phyloP scores from a whole-genome alignment of 2,329 filamentous ascomycete species.

The Septoria linicola region DNA sequence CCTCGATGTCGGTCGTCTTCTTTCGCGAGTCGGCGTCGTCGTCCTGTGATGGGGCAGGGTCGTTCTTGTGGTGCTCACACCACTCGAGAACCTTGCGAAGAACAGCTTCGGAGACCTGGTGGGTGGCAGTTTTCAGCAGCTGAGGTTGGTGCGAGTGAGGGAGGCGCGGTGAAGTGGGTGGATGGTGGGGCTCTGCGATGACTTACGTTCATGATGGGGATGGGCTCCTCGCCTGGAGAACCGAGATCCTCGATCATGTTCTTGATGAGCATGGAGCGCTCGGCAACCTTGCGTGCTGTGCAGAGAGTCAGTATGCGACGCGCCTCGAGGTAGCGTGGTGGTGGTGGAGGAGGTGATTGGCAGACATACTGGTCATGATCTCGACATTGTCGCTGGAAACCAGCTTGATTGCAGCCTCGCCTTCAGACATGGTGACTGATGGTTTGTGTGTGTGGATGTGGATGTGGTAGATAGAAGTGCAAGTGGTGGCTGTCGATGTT shows the following conservation, averaged over 20 bases:
- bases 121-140: constrained; percentile 33
- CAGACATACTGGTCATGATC: constrained; percentile 42
- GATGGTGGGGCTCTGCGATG: constrained; percentile 5
- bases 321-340: constrained; percentile 4
- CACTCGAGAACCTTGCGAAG: constrained; percentile 96
- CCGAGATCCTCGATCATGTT: constrained; percentile 96
- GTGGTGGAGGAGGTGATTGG: neutral
- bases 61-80: constrained; percentile 92
- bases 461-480: constrained; percentile 17
- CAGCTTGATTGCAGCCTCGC: constrained; percentile 43
- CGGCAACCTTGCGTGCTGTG: constrained; percentile 73
- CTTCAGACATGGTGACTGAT: constrained; percentile 39
- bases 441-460: too few species aligned
- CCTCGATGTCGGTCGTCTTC: constrained; percentile 98
- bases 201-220: constrained; percentile 77
- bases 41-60: constrained; percentile 76
- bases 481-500: constrained; percentile 4
- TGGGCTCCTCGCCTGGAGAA: constrained; percentile 61
- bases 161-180: neutral
- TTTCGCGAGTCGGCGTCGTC: constrained; percentile 93
- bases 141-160: neutral
- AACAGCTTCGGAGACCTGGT: constrained; percentile 80
- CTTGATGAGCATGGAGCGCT: constrained; percentile 94
- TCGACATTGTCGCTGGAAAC: constrained; percentile 49
- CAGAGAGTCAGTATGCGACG: constrained; percentile 20